Evolutionary conservation across 352 stramenopile species (phyloP).

Genomic region (Phytopythium boreale): DNA sequence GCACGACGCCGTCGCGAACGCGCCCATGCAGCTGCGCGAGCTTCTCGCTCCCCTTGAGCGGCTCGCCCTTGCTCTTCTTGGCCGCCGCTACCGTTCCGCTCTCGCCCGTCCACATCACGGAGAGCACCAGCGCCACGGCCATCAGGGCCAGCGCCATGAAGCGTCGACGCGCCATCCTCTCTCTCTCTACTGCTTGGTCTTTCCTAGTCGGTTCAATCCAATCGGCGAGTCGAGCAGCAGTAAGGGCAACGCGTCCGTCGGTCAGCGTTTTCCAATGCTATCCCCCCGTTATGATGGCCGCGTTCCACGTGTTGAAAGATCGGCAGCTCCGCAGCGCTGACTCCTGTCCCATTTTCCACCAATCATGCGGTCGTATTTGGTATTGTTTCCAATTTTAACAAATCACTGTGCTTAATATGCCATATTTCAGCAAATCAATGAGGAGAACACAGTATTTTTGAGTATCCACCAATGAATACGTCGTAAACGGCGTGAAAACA

Average conservation of each 20-base stretch:
- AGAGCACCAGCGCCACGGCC: conserved; percentile 38
- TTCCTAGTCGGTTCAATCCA: too few relatives aligned
- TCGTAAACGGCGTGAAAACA: not conserved
- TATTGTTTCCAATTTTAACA: not conserved
- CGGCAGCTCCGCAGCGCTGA: conserved; percentile 2
- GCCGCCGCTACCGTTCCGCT: conserved; percentile 14
- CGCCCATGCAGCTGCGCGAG: conserved; percentile 44
- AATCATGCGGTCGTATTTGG: not conserved
- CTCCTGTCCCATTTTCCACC: not conserved
- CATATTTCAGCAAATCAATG: conserved; percentile 2
- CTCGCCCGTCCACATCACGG: conserved; percentile 17
- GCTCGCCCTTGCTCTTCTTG: conserved; percentile 35
- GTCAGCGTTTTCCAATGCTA: conserved; percentile 9
- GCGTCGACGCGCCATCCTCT: conserved; percentile 19
- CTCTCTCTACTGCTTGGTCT: not conserved
- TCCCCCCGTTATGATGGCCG: not conserved
- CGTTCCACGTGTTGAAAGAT: conserved; percentile 34
- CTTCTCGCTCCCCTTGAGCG: conserved; percentile 58
- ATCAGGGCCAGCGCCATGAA: conserved; percentile 18
- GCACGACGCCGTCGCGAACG: conserved; percentile 57
- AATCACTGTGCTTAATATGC: not conserved
- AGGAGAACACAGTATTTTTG: not conserved
- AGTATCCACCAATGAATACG: not conserved
- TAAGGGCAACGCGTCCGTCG: not conserved
- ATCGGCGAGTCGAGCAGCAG: not conserved